Evolutionary conservation across 2,329 filamentous ascomycete genomes (phyloP).

Genomic region (Ceratocystis smalleyi): DNA sequence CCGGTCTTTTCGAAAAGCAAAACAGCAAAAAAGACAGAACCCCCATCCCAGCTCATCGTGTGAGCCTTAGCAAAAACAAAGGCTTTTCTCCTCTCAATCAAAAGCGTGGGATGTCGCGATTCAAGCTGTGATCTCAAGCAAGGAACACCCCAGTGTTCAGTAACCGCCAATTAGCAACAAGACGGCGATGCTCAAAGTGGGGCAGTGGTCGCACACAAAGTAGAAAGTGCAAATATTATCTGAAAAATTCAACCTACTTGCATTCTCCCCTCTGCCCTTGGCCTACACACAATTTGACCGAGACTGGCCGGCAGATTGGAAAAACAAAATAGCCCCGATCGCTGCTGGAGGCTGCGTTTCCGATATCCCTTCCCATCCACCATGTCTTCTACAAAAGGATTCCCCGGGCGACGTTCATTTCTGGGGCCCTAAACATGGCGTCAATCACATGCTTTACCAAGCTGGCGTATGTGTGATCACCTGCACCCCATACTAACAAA

Average conservation of each 20-base stretch:
- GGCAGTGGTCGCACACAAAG: not conserved
- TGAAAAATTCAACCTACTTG: not conserved
- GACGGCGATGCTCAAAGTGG: not conserved
- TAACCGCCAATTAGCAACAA: not conserved
- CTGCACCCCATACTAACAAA: constrained; percentile 2
- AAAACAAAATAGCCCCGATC: not conserved
- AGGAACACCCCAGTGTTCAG: not conserved
- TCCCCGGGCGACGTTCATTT: too few relatives aligned
- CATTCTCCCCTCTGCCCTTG: not conserved
- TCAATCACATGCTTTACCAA: not conserved
- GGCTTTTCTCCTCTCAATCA: not conserved
- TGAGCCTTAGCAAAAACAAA: not conserved
- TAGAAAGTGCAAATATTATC: not conserved
- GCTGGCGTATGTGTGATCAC: not conserved
- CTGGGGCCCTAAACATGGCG: too few relatives aligned
- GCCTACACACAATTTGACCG: not conserved
- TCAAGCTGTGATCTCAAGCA: not conserved
- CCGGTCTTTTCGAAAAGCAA: not conserved
- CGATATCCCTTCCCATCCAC: not conserved
- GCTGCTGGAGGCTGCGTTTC: not conserved
- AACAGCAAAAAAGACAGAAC: not conserved
- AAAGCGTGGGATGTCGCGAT: constrained; percentile 1
- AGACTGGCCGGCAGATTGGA: not conserved
- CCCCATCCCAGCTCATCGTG: not conserved
- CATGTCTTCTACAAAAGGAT: not conserved